Evolutionary conservation across 2,329 filamentous ascomycete genomes (phyloP), one percentile per base, ranked within the genome.

Genomic region (Akanthomyces lecanii): DNA sequence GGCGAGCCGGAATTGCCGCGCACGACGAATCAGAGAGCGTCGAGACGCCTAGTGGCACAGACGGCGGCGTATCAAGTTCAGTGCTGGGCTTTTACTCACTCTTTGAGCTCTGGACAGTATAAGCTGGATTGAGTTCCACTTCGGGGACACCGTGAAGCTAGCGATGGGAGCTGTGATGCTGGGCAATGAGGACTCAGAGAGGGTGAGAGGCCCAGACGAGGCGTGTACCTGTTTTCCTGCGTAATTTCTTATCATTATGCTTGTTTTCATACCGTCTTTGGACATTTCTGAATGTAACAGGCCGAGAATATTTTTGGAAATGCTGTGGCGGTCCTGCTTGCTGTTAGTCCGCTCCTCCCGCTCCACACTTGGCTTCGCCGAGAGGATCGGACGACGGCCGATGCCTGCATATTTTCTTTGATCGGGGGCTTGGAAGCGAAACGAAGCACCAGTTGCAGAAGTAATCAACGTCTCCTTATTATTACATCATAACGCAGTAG

Each of bases 401-500:
- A 30, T 58, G 10, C 28, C 48, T 16, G 8, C 48, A 11, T 21
- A 40, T 12, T 36, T 12, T 52, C 33, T 36, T 36, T 36, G 33
- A 36, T 25, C 11, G 11, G 21, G 30, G 12, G 33, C 33, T 54
- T 18, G 30, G 23, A 25, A 18, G 21, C 21, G 21, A 23, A 23
- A 36, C 21, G 14, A 51, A 42, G 33, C 33, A 1, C 51, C 14
- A 10, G 16, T 6, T 16, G 21, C 5, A 18, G 16, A 36, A 48
- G 23, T 25, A 14, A 48, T n/a, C 8, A 23, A 12, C 1, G 11
- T n/a, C n/a, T 16, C 23, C 53, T 21, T 38, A 16, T 23, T 28
- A 56, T 56, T 56, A 44, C 53, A 45, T 30, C 53, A 56, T 56
- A 18, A 6, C 53, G 25, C 53, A 56, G n/a, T 56, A 30, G 53